Evolutionary conservation across 2,329 filamentous ascomycete species (phyloP).

Genomic region (Diaporthe citrichinensis): DNA sequence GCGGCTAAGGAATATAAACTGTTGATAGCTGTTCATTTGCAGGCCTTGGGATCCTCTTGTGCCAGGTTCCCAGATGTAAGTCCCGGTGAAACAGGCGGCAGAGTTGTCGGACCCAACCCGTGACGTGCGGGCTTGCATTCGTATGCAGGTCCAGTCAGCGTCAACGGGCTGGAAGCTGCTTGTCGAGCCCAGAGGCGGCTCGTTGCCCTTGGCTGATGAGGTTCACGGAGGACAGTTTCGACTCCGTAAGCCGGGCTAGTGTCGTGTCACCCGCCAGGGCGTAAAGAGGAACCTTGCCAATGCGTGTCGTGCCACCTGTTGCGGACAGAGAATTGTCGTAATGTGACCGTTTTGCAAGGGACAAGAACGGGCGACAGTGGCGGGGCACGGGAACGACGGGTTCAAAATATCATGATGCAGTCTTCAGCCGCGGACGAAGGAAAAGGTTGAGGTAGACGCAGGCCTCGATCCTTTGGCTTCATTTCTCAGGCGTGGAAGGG

Average conservation of each 20-base stretch:
- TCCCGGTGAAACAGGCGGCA: slow-evolving; percentile 12
- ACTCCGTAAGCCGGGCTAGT: background rate
- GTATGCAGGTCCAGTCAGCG: slow-evolving; percentile 14
- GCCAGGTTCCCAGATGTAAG: slow-evolving; percentile 20
- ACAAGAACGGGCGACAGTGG: background rate
- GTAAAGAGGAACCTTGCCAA: background rate
- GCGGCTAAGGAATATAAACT: slow-evolving; percentile 12
- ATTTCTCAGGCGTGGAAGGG: background rate
- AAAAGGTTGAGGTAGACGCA: background rate
- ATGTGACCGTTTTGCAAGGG: background rate
- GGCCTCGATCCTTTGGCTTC: background rate
- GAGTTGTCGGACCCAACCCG: background rate
- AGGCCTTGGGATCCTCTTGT: background rate
- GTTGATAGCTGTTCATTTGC: slow-evolving; percentile 26
- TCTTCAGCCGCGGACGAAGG: background rate
- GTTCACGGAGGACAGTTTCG: slow-evolving; percentile 7
- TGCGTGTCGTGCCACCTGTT: background rate
- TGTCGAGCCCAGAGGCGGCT: background rate
- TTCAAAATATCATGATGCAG: slow-evolving; percentile 6
- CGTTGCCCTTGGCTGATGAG: background rate
- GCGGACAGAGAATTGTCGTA: background rate
- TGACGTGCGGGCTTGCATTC: background rate
- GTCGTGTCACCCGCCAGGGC: background rate
- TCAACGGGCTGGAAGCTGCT: background rate
- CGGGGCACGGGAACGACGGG: background rate